Percentiles rank a stretch among this genome's conserved stretches.
Evolutionary conservation across 352 stramenopile genomes (phyloP).

Genomic region (Elongisporangium senticosum): DNA sequence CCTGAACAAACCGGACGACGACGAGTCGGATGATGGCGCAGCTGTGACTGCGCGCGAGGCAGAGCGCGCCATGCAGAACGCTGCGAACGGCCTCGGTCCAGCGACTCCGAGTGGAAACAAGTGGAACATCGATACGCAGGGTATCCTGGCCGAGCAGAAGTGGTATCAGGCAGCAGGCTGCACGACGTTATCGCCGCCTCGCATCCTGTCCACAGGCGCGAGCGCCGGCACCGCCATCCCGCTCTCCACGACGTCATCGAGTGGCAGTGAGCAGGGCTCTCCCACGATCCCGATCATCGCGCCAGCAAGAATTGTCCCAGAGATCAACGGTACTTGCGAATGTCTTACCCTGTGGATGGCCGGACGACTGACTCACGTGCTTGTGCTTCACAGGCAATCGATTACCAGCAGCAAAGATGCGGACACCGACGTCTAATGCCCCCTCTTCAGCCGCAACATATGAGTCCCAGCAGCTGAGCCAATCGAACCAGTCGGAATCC

Average conservation of each 20-base stretch:
- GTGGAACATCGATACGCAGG: conserved; percentile 66
- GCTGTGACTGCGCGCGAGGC: conserved; percentile 14
- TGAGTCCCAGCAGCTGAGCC: background rate
- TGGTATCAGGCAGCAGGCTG: conserved; percentile 8
- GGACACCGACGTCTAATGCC: background rate
- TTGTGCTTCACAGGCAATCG: background rate
- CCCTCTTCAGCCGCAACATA: background rate
- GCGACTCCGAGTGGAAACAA: conserved; percentile 19
- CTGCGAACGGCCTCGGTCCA: conserved; percentile 2
- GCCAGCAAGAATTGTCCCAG: background rate
- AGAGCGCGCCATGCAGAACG: conserved; percentile 24
- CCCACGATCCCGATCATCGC: background rate
- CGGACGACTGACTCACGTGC: background rate
- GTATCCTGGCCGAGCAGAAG: conserved; percentile 47
- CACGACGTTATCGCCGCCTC: background rate
- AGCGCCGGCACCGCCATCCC: background rate
- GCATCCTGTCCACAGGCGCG: background rate
- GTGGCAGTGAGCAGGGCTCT: background rate
- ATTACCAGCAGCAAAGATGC: background rate
- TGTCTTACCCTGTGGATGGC: background rate
- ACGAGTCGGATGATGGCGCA: conserved; percentile 21
- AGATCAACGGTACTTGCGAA: background rate
- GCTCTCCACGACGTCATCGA: background rate
- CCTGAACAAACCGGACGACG: conserved; percentile 30
- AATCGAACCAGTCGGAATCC: background rate